Base-by-base conservation (phyloP, 352 stramenopile genomes). In the Globisporangium polare region DNA sequence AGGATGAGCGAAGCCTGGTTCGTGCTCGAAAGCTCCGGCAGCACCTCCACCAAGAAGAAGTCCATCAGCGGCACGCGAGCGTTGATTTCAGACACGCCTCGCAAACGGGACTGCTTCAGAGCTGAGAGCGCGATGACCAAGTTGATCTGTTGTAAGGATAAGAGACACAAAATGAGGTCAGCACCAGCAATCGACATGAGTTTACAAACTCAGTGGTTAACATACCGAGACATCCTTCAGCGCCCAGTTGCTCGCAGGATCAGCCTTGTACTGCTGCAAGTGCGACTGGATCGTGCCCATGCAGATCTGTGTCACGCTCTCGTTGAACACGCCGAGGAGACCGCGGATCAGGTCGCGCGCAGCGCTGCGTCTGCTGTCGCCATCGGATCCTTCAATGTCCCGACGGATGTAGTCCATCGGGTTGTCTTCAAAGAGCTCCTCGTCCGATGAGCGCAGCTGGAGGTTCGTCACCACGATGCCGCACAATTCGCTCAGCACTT, bases 401-500 rank as follows among this genome's bases (percentile, higher is more conserved):
- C 88, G 90, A 26, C 97, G 81, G 67, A 99, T 99, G 77, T 98
- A 99, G 59, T 99, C 97, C 63, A 97, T 91, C 7, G 96, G 96
- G 72, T 99, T 98, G 71, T 99, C 97, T 68, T 99, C 97, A 66
- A 99, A 99, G 22, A 97, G 77, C 73, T 99, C 97, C 68, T 99
- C 97, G 55, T 97, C 89, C 12, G 78, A 89, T 46, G 98, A 94
- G n/a, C 97, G 90, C 58, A 99, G 86, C 61, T 90, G 94, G 37
- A 99, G 62, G 73, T 99, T 99, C 15, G 95, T 98, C 53, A 99
- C 95, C 9, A 99, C 95, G 71, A 99, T 99, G 12, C 94, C 80
- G 62, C 98, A 94, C 52, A 99, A 97, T 66, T 99, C 78, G 0
- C 77, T 75, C 26, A 94, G 63, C 22, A 96, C 77, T 41, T 92